A percentile compares a stretch with the other conserved stretches of the same genome.
phyloP scores from a whole-genome alignment of 2,329 filamentous ascomycete genomes.

The Chaetomium olivaceum region DNA sequence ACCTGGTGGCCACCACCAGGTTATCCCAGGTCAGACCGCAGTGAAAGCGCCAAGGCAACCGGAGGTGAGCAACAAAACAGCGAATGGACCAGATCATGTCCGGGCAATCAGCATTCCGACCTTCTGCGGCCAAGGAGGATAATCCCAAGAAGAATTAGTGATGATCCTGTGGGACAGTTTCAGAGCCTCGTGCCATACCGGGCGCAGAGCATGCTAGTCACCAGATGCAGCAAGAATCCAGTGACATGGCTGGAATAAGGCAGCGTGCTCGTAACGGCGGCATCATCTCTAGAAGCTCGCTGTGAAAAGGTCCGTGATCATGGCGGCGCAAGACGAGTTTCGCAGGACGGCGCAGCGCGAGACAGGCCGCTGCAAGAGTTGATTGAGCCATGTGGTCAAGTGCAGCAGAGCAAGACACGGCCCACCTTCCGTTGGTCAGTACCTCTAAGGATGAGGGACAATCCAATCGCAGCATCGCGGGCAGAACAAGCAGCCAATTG shows the following conservation, averaged over 20 bases:
- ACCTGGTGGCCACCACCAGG: background rate
- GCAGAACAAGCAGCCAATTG: background rate
- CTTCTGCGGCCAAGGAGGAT: background rate
- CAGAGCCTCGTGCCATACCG: conserved; percentile 15
- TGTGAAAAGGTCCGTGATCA: background rate
- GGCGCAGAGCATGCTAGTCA: conserved; percentile 1
- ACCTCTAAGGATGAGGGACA: conserved; percentile 1
- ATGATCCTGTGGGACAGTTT: background rate
- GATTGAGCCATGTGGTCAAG: conserved; percentile 14
- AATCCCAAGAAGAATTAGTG: background rate
- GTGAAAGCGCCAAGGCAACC: background rate
- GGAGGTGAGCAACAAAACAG: background rate
- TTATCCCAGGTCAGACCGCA: background rate
- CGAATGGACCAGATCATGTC: background rate
- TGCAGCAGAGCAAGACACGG: conserved; percentile 19
- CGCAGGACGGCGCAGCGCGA: background rate
- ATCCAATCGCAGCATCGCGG: background rate
- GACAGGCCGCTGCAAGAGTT: background rate
- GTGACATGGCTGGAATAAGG: background rate
- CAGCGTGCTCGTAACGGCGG: background rate
- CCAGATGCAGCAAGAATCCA: background rate
- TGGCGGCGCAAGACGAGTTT: conserved; percentile 2
- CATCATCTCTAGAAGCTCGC: background rate
- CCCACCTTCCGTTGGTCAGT: conserved; percentile 14
- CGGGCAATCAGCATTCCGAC: background rate